These are phyloP conservation scores for Arctostaphylos glauca DNA, from an alignment of 148 eudicot species.

Conservation along the genomic window DNA sequence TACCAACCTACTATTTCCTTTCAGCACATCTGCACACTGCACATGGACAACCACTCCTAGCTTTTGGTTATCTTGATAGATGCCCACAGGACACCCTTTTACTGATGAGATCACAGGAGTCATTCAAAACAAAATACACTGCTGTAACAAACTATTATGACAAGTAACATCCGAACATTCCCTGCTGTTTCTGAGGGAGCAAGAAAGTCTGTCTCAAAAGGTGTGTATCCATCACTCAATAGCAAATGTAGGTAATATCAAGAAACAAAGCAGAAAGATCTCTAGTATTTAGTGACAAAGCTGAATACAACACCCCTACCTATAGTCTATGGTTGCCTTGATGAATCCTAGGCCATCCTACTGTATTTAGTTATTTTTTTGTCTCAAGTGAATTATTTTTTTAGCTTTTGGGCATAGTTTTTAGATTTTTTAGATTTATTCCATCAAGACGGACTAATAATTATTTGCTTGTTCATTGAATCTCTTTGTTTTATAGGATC, in stretches of 20 bases:
- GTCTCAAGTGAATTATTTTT: no score
- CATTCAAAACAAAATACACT: background rate
- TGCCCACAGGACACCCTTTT: background rate
- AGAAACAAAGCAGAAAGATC: no score
- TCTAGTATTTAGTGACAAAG: background rate
- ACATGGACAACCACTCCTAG: background rate
- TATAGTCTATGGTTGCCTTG: background rate
- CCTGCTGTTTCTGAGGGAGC: background rate
- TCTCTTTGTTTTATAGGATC: no score
- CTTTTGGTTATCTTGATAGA: slow-evolving; percentile 3
- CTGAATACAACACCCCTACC: background rate
- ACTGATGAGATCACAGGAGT: background rate
- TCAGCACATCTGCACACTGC: background rate
- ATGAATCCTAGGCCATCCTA: no score
- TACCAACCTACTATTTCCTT: background rate
- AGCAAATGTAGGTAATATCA: background rate
- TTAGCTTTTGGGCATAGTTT: no score
- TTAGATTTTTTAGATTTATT: no score
- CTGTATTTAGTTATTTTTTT: no score
- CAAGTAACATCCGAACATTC: background rate
- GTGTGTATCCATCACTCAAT: background rate
- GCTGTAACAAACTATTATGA: background rate
- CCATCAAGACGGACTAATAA: no score
- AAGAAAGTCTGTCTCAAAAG: background rate
- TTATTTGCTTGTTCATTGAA: no score